Evolutionary conservation across 441 rosid species (phyloP), one percentile per base, ranked within the genome.

Genomic region (Mallotus repandus): DNA sequence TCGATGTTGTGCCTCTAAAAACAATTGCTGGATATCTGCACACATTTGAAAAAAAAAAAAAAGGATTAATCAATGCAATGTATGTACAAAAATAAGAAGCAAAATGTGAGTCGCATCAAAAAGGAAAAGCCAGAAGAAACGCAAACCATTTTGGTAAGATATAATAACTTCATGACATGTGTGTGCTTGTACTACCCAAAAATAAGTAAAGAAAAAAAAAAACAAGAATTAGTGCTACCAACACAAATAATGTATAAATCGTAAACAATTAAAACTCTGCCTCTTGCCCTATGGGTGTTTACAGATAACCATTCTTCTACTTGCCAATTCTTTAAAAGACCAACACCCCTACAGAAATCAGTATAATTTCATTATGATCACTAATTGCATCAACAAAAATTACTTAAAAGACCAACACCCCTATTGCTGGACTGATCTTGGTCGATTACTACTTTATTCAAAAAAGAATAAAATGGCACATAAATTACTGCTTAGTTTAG

Each of bases 1-100:
- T 76, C 99, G 88, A 74, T 93, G 86, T 66, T 88, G 97, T 12
- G 98, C 98, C 83, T 93, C 98, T 66, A 83, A 58, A 62, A 89
- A 80, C 81, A 93, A 76, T 72, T 90, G 97, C 58, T 89, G 84
- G 78, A 91, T 87, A 84, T 91, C 98, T 93, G 87, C 81, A 68
- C 81, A 68, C 75, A 56, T 63, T 15, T 12, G 14, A 50, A 45
- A 14, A 43, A 48, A 4, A 15, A 14, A 50, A 41, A 3, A 5
- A 45, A 76, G 35, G 16, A 69, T 61, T 49, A 68, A 71, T 63
- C 58, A 76, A 61, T 19, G 4, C 21, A 35, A 63, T 13, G n/a
- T n/a, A 56, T 6, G 12, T 3, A 53, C 12, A 50, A 18, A 4
- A 41, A 12, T 18, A n/a, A 70, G 32, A 38, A 61, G 19, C 10